Percentiles rank a stretch among this genome's conserved stretches.
These are phyloP conservation scores for Eragrostis curvula DNA, from an alignment of 176 grass and related monocot species.

Conservation along the genomic window DNA sequence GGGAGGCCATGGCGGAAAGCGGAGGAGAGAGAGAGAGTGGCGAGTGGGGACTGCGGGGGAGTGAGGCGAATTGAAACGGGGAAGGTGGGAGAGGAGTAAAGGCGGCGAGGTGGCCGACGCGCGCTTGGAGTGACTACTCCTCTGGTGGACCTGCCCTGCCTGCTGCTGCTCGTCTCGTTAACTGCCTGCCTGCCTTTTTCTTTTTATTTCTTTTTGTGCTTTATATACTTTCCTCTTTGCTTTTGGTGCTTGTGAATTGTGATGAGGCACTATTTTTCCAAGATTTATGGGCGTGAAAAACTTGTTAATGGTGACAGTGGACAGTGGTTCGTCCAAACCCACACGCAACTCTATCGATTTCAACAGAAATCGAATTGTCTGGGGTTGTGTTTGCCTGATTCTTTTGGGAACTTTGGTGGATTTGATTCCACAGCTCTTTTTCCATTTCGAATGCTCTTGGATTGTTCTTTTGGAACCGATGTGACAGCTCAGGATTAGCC, in stretches of 20 bases:
- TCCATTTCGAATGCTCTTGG: conserved; percentile 12
- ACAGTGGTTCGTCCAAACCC: neutral
- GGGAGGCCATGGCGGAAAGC: conserved; percentile 39
- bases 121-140: neutral
- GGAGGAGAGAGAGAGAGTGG: conserved; percentile 1
- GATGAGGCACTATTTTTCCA: neutral
- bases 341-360: neutral
- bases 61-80: conserved; percentile 48
- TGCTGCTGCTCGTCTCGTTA: neutral
- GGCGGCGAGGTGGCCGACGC: conserved; percentile 20
- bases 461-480: neutral
- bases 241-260: neutral
- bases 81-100: conserved; percentile 40
- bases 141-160: neutral
- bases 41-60: neutral
- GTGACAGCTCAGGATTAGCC: conserved; percentile 20
- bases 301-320: neutral
- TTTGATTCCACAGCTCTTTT: neutral
- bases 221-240: neutral
- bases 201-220: neutral
- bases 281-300: neutral
- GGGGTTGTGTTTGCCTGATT: neutral
- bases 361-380: neutral
- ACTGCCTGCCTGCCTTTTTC: neutral
- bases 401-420: neutral